Evolutionary conservation across 352 stramenopile genomes (phyloP).

Genomic region (Globisporangium abappressorium): DNA sequence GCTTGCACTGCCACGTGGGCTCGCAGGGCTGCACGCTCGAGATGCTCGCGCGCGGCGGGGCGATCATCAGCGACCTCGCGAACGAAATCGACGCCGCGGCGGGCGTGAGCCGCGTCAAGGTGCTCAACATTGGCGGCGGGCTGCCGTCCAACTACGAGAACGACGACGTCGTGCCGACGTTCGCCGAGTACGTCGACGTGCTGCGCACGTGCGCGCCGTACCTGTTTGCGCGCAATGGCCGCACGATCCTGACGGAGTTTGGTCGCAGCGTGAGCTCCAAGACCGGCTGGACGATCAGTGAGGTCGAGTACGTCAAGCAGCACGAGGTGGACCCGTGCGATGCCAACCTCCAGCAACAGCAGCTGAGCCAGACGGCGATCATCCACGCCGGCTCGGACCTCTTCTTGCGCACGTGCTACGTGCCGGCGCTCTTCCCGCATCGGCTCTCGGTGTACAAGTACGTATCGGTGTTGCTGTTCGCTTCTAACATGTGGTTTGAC

Average conservation of each 20-base stretch:
- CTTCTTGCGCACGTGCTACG: constrained; percentile 87
- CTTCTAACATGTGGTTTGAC: neutral
- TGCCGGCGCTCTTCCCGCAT: constrained; percentile 70
- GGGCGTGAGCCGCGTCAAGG: constrained; percentile 67
- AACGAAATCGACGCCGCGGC: constrained; percentile 76
- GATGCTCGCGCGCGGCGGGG: constrained; percentile 79
- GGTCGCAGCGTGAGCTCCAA: constrained; percentile 85
- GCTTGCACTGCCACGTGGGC: constrained; percentile 86
- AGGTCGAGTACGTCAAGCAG: constrained; percentile 90
- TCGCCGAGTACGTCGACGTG: constrained; percentile 78
- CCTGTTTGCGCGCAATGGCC: constrained; percentile 76
- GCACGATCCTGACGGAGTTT: constrained; percentile 91
- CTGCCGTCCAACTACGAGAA: constrained; percentile 88
- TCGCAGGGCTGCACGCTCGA: constrained; percentile 82
- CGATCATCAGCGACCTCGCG: constrained; percentile 71
- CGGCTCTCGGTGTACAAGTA: constrained; percentile 84
- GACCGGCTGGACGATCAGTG: constrained; percentile 79
- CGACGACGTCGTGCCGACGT: constrained; percentile 65
- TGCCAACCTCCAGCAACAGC: neutral
- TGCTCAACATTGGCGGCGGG: constrained; percentile 91
- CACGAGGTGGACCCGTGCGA: constrained; percentile 30
- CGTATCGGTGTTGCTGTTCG: constrained; percentile 18
- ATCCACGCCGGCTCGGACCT: constrained; percentile 90
- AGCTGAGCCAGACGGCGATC: constrained; percentile 66
- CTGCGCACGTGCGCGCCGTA: constrained; percentile 65